phyloP scores from a whole-genome alignment of 176 grass and related monocot species.

The Zoysia pacifica region DNA sequence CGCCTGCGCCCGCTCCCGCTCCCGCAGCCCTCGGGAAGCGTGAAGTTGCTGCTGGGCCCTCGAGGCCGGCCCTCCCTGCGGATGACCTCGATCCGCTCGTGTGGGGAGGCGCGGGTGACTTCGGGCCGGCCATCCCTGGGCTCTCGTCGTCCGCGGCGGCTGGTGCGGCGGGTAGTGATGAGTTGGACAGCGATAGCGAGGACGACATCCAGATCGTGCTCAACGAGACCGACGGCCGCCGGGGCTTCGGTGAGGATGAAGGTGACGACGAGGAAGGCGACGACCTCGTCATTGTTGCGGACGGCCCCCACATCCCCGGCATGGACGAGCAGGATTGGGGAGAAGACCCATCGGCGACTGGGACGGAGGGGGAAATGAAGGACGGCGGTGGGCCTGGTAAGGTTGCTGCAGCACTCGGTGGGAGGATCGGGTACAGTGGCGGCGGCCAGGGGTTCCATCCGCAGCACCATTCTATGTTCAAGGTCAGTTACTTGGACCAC shows the following conservation, averaged over 20 bases:
- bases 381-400: slow-evolving; percentile 65
- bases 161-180: slow-evolving; percentile 57
- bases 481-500: slow-evolving; percentile 80
- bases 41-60: slow-evolving; percentile 39
- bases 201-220: slow-evolving; percentile 97
- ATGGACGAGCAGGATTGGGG: slow-evolving; percentile 90
- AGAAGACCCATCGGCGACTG: slow-evolving; percentile 51
- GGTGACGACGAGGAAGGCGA: slow-evolving; percentile 79
- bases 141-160: slow-evolving; percentile 48
- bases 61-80: background rate
- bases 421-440: slow-evolving; percentile 77
- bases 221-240: slow-evolving; percentile 73
- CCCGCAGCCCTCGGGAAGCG: slow-evolving; percentile 17
- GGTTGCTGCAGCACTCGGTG: slow-evolving; percentile 17
- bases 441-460: slow-evolving; percentile 69
- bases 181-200: slow-evolving; percentile 95
- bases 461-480: slow-evolving; percentile 95
- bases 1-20: background rate
- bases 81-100: slow-evolving; percentile 56
- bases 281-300: slow-evolving; percentile 75
- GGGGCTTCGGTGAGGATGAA: slow-evolving; percentile 55
- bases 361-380: slow-evolving; percentile 69
- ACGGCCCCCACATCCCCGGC: slow-evolving; percentile 70
- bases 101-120: slow-evolving; percentile 44
- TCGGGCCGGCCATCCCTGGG: slow-evolving; percentile 68